Conservation (phyloP, 75 land plant genomes). For the Adiantum capillusveneris region DNA sequence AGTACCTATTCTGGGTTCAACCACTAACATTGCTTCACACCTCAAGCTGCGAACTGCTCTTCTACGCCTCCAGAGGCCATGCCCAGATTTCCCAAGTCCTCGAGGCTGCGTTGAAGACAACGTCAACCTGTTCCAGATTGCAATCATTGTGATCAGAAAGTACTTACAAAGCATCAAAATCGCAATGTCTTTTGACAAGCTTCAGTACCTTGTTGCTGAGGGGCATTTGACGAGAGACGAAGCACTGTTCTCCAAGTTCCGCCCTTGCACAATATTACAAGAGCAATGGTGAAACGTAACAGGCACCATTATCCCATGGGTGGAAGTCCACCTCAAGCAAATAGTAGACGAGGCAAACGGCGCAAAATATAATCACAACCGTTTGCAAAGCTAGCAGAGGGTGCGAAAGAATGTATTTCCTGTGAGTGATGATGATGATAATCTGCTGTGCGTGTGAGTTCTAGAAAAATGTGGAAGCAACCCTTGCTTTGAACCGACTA, state of each 20-base stretch:
- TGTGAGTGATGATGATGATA: no score
- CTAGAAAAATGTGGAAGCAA: no score
- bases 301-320: slow-evolving; percentile 2
- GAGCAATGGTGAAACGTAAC: slow-evolving; percentile 1
- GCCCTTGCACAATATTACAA: neutral
- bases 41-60: neutral
- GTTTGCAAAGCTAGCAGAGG: no score
- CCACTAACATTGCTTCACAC: neutral
- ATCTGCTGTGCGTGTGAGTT: no score
- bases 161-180: neutral
- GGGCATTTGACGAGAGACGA: neutral
- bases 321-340: no score
- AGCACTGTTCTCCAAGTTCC: neutral
- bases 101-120: neutral
- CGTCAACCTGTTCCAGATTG: neutral
- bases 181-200: neutral
- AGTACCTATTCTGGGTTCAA: slow-evolving; percentile 5
- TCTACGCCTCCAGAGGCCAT: neutral
- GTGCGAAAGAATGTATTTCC: no score
- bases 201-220: neutral
- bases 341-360: no score
- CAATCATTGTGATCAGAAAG: neutral
- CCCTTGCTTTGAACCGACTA: no score
- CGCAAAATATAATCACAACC: no score
- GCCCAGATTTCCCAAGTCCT: neutral